phyloP scores from a whole-genome alignment of 495 filamentous ascomycete species.

The Daldinia grandis region DNA sequence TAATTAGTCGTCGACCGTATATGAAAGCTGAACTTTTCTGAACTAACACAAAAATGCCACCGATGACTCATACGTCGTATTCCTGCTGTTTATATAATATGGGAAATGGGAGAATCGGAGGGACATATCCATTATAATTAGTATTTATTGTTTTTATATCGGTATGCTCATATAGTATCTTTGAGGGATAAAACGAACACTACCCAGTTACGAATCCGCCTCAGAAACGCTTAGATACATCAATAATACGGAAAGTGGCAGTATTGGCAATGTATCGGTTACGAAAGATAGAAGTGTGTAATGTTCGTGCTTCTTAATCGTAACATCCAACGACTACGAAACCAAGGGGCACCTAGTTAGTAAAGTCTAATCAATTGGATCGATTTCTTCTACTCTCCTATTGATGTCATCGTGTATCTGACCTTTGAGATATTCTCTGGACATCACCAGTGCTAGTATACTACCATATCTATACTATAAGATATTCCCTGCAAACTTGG shows the following conservation, averaged over 20 bases:
- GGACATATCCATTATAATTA: not conserved
- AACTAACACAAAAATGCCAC: not conserved
- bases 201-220: not conserved
- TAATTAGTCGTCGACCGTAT: not conserved
- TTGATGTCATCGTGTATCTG: not conserved
- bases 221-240: not conserved
- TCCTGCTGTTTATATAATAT: not conserved
- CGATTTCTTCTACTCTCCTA: not conserved
- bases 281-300: not conserved
- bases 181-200: not conserved
- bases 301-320: not conserved
- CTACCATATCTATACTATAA: not conserved
- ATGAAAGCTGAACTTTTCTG: not conserved
- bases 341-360: not conserved
- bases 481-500: not conserved
- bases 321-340: not conserved
- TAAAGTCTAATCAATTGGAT: not conserved
- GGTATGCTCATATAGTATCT: not conserved
- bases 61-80: not conserved
- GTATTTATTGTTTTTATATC: not conserved
- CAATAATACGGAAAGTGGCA: conserved; percentile 3
- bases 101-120: not conserved
- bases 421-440: not conserved
- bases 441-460: not conserved
- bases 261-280: not conserved